Base-by-base conservation (phyloP, 2,329 filamentous ascomycete species). In the Beauveria caledonica region DNA sequence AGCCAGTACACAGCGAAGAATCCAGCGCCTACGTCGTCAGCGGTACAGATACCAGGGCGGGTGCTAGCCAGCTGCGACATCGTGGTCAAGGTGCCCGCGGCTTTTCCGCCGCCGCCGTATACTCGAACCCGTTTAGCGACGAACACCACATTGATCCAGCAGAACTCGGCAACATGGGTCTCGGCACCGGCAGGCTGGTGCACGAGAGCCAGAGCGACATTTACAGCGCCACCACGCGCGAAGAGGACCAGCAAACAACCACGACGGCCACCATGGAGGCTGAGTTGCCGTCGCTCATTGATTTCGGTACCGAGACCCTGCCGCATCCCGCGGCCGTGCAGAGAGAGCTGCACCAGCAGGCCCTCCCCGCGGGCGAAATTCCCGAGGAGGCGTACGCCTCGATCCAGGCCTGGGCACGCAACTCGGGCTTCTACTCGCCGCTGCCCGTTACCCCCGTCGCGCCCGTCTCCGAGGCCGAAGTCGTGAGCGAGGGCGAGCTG, bases 361-460 rank as follows among this genome's bases (percentile, higher is more conserved):
- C 81, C 74, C 80, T 80, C 0, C 78, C 80, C 9, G 77, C 78
- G 46, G 76, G 81, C 64, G 74, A 78, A 3, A 73, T 78, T 60
- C 71, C 70, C 21, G 68, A 74, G 15, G 77, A 80, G 15, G 78
- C 80, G 1, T 86, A 80, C 67, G 79, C 80, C 50, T 84, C 82
- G 1, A 86, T 87, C 64, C 83, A 87, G 67, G 85, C 84, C 0
- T 87, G 85, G 84, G 84, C 84, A 1, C 78, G 84, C 64, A 73
- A 77, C 61, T 80, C 80, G 5, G 77, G 78, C 66, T 86, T 86
- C 66, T 86, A 86, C 74, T 86, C 83, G 6, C 83, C 84, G 5
- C 76, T 86, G 23, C 82, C 83, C 13, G 76, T 75, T 23, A 79
- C 80, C 1, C 80, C 79, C 2, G 48, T 33, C n/a, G 73, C 74